Percentiles rank a stretch among this genome's conserved stretches.
Conservation (phyloP, 1,139 yeast genomes). For the Saccharomyces hybrid region DNA sequence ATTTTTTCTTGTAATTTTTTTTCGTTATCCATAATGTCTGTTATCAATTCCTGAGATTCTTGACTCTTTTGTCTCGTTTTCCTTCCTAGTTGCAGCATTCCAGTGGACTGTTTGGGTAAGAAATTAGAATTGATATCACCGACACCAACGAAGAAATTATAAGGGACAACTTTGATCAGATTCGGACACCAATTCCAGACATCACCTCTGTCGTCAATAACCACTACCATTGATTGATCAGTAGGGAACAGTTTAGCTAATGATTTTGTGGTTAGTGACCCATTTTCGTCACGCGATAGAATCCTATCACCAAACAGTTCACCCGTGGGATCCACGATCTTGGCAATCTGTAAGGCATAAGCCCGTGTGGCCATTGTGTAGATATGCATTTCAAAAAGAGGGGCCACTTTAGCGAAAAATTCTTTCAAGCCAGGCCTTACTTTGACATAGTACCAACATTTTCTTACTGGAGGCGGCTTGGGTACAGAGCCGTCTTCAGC, state of each 20-base stretch:
- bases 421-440: slow-evolving; percentile 77
- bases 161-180: slow-evolving; percentile 85
- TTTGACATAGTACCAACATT: slow-evolving; percentile 87
- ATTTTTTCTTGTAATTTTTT: slow-evolving; percentile 28
- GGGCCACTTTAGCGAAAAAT: slow-evolving; percentile 57
- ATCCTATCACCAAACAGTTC: slow-evolving; percentile 84
- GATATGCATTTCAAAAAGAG: slow-evolving; percentile 80
- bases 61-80: slow-evolving; percentile 43
- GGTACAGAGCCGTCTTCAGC: slow-evolving; percentile 39
- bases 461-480: slow-evolving; percentile 38
- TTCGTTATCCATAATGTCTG: slow-evolving; percentile 31
- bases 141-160: slow-evolving; percentile 91
- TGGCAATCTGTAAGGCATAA: slow-evolving; percentile 85
- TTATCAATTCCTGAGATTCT: slow-evolving; percentile 29
- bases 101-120: slow-evolving; percentile 66
- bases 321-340: slow-evolving; percentile 85
- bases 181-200: slow-evolving; percentile 98
- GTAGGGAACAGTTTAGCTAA: slow-evolving; percentile 86
- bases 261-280: slow-evolving; percentile 83
- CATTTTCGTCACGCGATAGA: slow-evolving; percentile 89
- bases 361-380: slow-evolving; percentile 98
- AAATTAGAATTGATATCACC: slow-evolving; percentile 96
- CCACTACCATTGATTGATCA: slow-evolving; percentile 92
- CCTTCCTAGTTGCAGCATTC: slow-evolving; percentile 64
- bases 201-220: slow-evolving; percentile 96